These are phyloP conservation scores for Exserohilum turcica DNA, from an alignment of 2,329 filamentous ascomycete genomes.

Conservation along the genomic window DNA sequence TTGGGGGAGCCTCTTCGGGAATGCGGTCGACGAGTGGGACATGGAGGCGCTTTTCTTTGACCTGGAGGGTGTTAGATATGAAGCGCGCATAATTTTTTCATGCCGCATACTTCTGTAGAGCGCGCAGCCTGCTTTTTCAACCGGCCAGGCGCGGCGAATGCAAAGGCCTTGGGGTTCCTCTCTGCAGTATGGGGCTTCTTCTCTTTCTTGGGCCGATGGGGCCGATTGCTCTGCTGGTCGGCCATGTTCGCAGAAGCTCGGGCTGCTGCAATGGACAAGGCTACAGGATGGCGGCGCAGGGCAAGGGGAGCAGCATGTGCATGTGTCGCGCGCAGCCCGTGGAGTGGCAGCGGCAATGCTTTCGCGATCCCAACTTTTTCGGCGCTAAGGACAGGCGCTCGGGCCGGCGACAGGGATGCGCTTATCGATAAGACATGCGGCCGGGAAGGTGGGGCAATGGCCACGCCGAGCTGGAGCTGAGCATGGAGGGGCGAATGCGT, in stretches of 20 bases:
- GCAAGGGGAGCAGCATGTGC: not conserved
- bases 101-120: conserved; percentile 66
- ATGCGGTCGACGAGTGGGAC: conserved; percentile 95
- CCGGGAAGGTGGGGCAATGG: not conserved
- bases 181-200: conserved; percentile 78
- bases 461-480: too few species aligned
- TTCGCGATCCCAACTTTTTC: conserved; percentile 30
- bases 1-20: conserved; percentile 91
- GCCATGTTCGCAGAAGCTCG: conserved; percentile 52
- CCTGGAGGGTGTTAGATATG: conserved; percentile 54
- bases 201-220: conserved; percentile 85
- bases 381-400: conserved; percentile 38
- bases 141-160: conserved; percentile 79
- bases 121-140: conserved; percentile 75
- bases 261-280: not conserved
- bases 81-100: not conserved
- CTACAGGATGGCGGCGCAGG: conserved; percentile 2
- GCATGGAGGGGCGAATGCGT: conserved; percentile 17
- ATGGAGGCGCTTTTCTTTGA: conserved; percentile 95
- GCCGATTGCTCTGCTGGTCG: conserved; percentile 75
- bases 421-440: conserved; percentile 42
- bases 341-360: conserved; percentile 10
- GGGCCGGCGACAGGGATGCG: conserved; percentile 28
- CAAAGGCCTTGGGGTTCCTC: conserved; percentile 87
- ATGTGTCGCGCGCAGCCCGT: conserved; percentile 12